Conservation (phyloP, 208 protist species). For the Trypanosomatidae sp. region DNA sequence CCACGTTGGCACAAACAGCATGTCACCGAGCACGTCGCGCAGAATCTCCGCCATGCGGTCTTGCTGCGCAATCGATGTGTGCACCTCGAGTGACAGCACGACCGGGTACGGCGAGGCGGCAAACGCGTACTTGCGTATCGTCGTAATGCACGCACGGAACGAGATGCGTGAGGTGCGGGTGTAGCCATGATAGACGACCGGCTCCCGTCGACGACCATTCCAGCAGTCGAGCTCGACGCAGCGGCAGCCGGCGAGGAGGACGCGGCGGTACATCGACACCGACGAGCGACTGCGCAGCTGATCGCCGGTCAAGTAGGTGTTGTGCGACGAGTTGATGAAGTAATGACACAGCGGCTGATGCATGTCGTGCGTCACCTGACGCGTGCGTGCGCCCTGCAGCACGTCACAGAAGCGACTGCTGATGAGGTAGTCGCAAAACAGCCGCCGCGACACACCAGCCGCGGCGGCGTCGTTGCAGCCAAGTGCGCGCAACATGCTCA, state of each 20-base stretch:
- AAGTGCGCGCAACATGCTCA: too few species aligned
- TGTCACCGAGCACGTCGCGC: slow-evolving; percentile 22
- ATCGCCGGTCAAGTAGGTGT: slow-evolving; percentile 92
- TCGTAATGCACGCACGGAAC: slow-evolving; percentile 36
- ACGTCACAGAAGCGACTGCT: too few species aligned
- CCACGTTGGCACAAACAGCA: slow-evolving; percentile 33
- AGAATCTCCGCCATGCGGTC: slow-evolving; percentile 64
- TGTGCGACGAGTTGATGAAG: slow-evolving; percentile 91
- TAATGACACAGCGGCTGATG: slow-evolving; percentile 65
- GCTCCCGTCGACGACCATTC: slow-evolving; percentile 48
- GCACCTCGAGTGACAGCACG: slow-evolving; percentile 73
- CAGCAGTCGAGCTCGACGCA: slow-evolving; percentile 83
- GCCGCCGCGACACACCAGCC: too few species aligned
- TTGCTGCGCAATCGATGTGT: slow-evolving; percentile 44
- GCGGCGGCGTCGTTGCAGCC: too few species aligned
- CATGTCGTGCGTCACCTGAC: slow-evolving; percentile 57
- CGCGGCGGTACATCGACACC: slow-evolving; percentile 48
- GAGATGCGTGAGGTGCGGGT: slow-evolving; percentile 60
- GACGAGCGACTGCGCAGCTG: slow-evolving; percentile 70
- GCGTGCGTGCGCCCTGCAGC: too few species aligned
- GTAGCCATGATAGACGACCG: slow-evolving; percentile 75
- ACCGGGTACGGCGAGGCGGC: slow-evolving; percentile 44
- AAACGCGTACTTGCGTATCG: slow-evolving; percentile 61
- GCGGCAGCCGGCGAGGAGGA: slow-evolving; percentile 53
- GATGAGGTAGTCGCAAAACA: too few species aligned